A percentile compares a stretch with the other conserved stretches of the same genome.
These are phyloP conservation scores for Heritiera fomes DNA, from an alignment of 345 rosid species.

Conservation along the genomic window DNA sequence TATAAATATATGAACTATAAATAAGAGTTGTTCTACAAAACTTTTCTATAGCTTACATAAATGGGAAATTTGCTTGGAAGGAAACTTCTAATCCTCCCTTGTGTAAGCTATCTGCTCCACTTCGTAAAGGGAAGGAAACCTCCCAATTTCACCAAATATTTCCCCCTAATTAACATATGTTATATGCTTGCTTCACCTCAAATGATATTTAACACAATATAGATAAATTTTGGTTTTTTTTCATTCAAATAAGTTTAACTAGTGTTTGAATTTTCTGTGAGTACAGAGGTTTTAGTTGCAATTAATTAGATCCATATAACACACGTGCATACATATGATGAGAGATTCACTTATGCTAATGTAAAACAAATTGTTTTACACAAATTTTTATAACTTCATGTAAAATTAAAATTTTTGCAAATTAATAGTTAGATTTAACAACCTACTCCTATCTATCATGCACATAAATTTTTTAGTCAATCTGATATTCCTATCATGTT, in stretches of 20 bases:
- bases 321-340: not conserved
- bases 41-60: not conserved
- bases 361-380: no score
- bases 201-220: not conserved
- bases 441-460: no score
- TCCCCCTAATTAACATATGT: not conserved
- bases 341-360: no score
- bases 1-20: not conserved
- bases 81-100: not conserved
- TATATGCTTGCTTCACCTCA: slow-evolving; percentile 2
- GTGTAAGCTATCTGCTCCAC: not conserved
- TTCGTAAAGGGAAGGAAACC: not conserved
- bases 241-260: not conserved
- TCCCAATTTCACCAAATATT: not conserved
- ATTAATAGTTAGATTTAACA: no score
- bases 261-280: not conserved
- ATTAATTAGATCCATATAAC: not conserved
- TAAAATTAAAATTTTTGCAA: no score
- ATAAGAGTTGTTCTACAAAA: not conserved
- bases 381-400: no score
- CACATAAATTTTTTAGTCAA: no score
- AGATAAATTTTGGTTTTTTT: not conserved
- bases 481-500: no score
- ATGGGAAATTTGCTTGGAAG: not conserved
- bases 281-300: not conserved